Percentiles rank a stretch among this genome's conserved stretches.
Evolutionary conservation across 108 stramenopile species (phyloP).

Genomic region (Skeletonema menzelii): DNA sequence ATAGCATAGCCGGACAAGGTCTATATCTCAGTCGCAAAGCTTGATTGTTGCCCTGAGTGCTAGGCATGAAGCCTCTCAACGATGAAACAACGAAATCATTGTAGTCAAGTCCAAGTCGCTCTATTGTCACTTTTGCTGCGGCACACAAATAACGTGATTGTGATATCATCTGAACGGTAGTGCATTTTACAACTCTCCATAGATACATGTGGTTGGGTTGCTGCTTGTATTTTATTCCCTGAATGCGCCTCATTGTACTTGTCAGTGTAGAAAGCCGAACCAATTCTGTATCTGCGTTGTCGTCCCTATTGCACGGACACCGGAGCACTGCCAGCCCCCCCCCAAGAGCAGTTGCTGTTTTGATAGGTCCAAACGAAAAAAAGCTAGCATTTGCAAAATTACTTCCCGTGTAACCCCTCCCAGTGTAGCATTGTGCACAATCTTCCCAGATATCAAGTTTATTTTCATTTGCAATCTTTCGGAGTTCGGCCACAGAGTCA

Average conservation of each 20-base stretch:
- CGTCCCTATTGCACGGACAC: not conserved
- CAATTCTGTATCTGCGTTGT: not conserved
- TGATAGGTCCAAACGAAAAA: constrained; percentile 88
- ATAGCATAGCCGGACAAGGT: constrained; percentile 62
- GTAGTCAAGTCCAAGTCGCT: constrained; percentile 49
- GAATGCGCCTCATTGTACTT: constrained; percentile 60
- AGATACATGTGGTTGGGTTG: constrained; percentile 59
- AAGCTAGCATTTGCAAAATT: constrained; percentile 56
- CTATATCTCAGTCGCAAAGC: constrained; percentile 50
- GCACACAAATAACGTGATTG: constrained; percentile 50
- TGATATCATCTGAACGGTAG: constrained; percentile 53
- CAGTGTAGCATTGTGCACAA: constrained; percentile 84
- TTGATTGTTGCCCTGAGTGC: not conserved
- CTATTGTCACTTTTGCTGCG: constrained; percentile 23
- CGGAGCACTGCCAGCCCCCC: constrained; percentile 63
- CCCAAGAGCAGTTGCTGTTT: constrained; percentile 82
- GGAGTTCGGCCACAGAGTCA: constrained; percentile 35
- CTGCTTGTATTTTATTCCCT: constrained; percentile 41
- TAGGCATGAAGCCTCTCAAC: constrained; percentile 61
- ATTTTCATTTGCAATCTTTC: constrained; percentile 46
- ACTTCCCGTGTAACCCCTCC: constrained; percentile 47
- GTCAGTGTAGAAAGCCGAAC: not conserved
- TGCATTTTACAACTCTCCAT: constrained; percentile 40
- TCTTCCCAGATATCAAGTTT: constrained; percentile 76
- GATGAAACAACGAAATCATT: constrained; percentile 53